Evolutionary conservation across 2,329 filamentous ascomycete genomes (phyloP), one percentile per base, ranked within the genome.

Genomic region (Fusarium cyanostomum): DNA sequence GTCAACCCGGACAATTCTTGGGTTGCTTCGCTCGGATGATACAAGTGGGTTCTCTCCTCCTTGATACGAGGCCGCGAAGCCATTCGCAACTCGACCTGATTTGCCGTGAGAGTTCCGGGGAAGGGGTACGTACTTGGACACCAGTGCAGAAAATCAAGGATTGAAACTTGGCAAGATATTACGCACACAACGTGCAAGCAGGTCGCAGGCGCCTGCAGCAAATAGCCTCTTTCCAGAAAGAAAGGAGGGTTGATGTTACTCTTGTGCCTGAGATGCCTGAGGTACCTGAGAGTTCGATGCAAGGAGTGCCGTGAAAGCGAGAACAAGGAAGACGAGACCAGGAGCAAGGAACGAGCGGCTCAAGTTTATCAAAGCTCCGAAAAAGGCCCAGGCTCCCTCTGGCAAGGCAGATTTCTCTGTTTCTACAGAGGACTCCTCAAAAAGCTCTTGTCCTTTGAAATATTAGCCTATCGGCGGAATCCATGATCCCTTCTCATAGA

Each of bases 21-120:
- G 27, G 28, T 37, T 30, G 35, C 42, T 41, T 34, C 45, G 46
- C 44, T 57, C 51, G 39, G 46, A 69, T 61, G 52, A 54, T 53
- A 58, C 52, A 16, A 59, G 61, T 69, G 67, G 66, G 62, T 49
- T 45, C 13, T 37, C 27, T n/a, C 44, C 44, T 61, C 56, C 53
- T 70, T 59, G 53, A 70, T 67, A 62, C 67, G 58, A 69, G 48
- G 26, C 54, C 59, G 38, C 52, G 50, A 61, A 51, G 66, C 54
- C 63, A 56, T 64, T 48, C 46, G 59, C 54, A 54, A 44, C 37
- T 49, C 41, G 27, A 44, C 37, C 45, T 37, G 27, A 61, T 56
- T 52, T 56, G 46, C 33, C 42, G 26, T 31, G 31, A 42, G 42
- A 52, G 43, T 52, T 62, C 39, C 43, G 43, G 44, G 30, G 21